Conservation (phyloP, 257 asterid species). For the Lycium ferocissimum region DNA sequence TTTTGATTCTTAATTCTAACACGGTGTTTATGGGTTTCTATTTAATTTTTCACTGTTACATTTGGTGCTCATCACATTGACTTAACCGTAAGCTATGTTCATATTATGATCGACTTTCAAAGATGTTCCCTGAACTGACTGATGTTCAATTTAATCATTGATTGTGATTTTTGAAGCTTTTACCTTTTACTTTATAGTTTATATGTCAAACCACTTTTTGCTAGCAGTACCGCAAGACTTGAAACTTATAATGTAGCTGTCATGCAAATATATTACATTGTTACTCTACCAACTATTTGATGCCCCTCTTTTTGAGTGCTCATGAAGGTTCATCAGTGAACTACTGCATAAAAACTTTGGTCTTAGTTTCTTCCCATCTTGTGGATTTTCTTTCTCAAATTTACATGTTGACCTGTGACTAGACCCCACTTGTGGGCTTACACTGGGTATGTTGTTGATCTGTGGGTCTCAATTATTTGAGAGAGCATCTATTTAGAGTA, state of each 20-base stretch:
- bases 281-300: background rate
- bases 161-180: background rate
- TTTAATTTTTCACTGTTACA: background rate
- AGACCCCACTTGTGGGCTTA: too few relatives aligned
- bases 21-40: background rate
- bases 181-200: background rate
- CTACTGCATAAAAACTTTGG: background rate
- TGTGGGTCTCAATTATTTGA: background rate
- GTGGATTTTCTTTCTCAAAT: background rate
- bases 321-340: background rate
- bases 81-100: background rate
- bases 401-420: background rate
- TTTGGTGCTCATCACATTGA: background rate
- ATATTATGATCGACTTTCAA: background rate
- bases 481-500: background rate
- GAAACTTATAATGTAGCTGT: conserved; percentile 13
- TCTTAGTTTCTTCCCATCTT: background rate
- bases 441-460: background rate
- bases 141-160: conserved; percentile 21
- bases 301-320: background rate
- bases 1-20: background rate
- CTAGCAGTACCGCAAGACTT: conserved; percentile 2
- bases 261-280: background rate
- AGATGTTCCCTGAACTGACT: background rate
- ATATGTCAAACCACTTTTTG: background rate